Percentiles rank a stretch among this genome's conserved stretches.
These are phyloP conservation scores for Blastomyces parvus DNA, from an alignment of 2,329 filamentous ascomycete species.

Conservation along the genomic window DNA sequence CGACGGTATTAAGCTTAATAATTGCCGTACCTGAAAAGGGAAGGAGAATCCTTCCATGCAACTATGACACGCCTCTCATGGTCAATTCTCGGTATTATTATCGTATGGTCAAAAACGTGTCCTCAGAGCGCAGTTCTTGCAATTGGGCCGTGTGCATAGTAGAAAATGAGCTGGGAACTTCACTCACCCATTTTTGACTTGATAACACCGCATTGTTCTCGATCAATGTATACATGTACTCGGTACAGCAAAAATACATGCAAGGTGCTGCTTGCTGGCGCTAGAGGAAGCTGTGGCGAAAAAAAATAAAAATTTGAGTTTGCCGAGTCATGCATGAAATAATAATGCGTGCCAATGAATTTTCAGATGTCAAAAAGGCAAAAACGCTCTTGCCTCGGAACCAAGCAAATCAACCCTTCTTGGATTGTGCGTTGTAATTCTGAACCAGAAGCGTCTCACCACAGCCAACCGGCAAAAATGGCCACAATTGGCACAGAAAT, in stretches of 20 bases:
- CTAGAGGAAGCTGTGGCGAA: neutral
- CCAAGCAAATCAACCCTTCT: neutral
- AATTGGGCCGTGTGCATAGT: too few relatives aligned
- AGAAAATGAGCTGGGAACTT: too few relatives aligned
- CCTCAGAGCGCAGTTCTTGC: too few relatives aligned
- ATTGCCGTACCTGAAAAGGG: neutral
- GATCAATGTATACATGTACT: too few relatives aligned
- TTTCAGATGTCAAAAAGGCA: neutral
- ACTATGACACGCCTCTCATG: too few relatives aligned
- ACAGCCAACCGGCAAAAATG: neutral
- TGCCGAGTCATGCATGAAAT: constrained; percentile 3
- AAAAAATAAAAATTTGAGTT: neutral
- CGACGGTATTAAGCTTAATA: constrained; percentile 4
- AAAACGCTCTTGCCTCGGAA: neutral
- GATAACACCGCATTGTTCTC: too few relatives aligned
- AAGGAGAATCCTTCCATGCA: too few relatives aligned
- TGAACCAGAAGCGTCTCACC: neutral
- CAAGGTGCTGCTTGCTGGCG: neutral
- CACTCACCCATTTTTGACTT: too few relatives aligned
- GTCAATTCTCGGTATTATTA: too few relatives aligned
- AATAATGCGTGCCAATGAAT: neutral
- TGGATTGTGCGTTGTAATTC: neutral
- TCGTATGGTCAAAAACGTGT: too few relatives aligned
- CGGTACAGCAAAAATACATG: neutral
- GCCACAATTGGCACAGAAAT: neutral